Base-by-base conservation (phyloP, 495 filamentous ascomycete genomes). In the Aspergillus funiculosus region DNA sequence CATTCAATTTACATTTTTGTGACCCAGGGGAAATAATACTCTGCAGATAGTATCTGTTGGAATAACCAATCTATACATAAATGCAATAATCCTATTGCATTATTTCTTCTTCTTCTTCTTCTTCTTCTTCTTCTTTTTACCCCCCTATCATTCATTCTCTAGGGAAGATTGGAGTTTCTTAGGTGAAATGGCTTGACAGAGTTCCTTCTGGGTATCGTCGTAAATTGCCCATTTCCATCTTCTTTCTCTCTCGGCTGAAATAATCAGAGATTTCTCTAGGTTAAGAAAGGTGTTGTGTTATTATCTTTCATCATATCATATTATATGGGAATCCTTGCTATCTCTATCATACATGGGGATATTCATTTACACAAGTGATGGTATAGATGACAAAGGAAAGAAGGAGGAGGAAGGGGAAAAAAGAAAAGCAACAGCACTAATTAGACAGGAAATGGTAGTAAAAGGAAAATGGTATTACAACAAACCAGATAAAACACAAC, bases 311-410 rank as follows among this genome's bases (percentile, higher is more conserved):
- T 49, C 3, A 25, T 35, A 45, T 39, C 27, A 40, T 21, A 45
- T 35, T 35, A 43, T 27, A 13, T 37, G 4, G 37, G 20, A 26
- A 14, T 47, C 22, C 29, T 37, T 41, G 37, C 10, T 26, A 20
- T 40, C 22, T 50, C 32, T 50, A 50, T 50, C 25, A 36, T 50
- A 50, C 46, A 48, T 10, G 15, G 15, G 25, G 24, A 46, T 46
- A 35, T 37, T 36, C 29, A 46, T 40, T 42, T 37, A 47, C 44
- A 47, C 17, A 41, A n/a, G 14, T 28, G 32, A 13, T 24, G 21
- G 38, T 21, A 25, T 28, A 39, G 20, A 29, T 29, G 17, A 34
- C 13, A 44, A 31, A 31, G 19, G 17, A 43, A 43, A 43, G 13
- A n/a, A n/a, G n/a, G 20, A 29, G 25, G 17, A 34, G 11, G 39